A percentile compares a stretch with the other conserved stretches of the same genome.
These are phyloP conservation scores for Teratosphaeria pseudoeucalypti DNA, from an alignment of 2,329 filamentous ascomycete species.

Conservation along the genomic window DNA sequence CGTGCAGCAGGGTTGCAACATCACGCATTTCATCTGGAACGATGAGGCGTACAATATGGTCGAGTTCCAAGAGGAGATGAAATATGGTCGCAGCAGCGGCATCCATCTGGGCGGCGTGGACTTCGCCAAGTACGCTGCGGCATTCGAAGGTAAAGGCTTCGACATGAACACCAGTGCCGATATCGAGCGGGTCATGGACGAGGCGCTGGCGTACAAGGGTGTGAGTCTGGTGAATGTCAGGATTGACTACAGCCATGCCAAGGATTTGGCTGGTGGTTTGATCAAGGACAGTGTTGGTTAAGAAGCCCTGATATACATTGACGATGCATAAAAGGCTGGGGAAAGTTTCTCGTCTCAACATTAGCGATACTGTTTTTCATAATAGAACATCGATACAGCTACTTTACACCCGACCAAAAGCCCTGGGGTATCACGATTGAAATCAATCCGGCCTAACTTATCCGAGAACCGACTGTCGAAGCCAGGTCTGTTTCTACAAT, in stretches of 20 bases:
- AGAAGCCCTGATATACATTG: neutral
- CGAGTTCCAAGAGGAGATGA: constrained; percentile 42
- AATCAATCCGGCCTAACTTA: neutral
- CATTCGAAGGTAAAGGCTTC: constrained; percentile 38
- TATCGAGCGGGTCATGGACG: constrained; percentile 34
- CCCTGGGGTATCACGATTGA: neutral
- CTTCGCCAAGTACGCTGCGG: constrained; percentile 39
- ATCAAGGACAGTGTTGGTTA: constrained; percentile 27
- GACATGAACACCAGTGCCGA: constrained; percentile 30
- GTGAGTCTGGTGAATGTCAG: constrained; percentile 37
- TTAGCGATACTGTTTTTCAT: neutral
- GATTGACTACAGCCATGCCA: constrained; percentile 37
- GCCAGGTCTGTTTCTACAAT: neutral
- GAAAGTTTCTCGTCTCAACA: neutral
- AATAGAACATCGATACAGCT: neutral
- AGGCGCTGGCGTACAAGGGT: constrained; percentile 34
- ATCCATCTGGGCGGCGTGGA: constrained; percentile 38
- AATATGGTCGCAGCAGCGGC: constrained; percentile 37
- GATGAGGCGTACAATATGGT: constrained; percentile 43
- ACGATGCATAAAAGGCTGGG: neutral
- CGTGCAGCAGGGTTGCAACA: constrained; percentile 38
- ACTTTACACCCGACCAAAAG: neutral
- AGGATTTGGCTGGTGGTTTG: constrained; percentile 32
- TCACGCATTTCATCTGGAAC: constrained; percentile 44
- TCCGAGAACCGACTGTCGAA: neutral